These are phyloP conservation scores for Cryptosporidium sp. DNA, from an alignment of 169 alveolate species.

Conservation along the genomic window DNA sequence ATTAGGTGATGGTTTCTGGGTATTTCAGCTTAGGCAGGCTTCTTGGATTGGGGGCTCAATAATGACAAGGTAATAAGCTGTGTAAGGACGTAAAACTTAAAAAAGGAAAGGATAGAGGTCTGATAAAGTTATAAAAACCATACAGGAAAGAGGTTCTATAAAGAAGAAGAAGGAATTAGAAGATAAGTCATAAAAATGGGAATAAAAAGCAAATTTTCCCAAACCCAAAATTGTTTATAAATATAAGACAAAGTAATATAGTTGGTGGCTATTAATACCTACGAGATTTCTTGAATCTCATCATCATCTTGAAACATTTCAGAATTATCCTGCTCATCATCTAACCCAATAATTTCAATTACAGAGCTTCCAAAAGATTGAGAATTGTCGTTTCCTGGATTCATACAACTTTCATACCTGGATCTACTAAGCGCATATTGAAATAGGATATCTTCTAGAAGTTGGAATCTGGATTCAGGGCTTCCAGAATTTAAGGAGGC, in stretches of 20 bases:
- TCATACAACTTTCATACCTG: slow-evolving; percentile 47
- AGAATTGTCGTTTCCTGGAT: background rate
- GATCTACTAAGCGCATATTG: slow-evolving; percentile 67
- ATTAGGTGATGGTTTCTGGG: too few species aligned
- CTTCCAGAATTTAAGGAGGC: slow-evolving; percentile 47
- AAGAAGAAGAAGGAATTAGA: background rate
- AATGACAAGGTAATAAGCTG: background rate
- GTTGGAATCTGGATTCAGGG: slow-evolving; percentile 54
- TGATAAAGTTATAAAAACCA: background rate
- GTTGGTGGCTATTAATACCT: background rate
- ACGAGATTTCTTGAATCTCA: slow-evolving; percentile 10
- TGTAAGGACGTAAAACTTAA: too few species aligned
- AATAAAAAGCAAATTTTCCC: background rate
- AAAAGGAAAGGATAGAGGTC: background rate
- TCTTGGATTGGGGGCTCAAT: too few species aligned
- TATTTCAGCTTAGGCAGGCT: too few species aligned
- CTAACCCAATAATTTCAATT: slow-evolving; percentile 18
- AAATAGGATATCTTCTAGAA: slow-evolving; percentile 67
- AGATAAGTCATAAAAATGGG: background rate
- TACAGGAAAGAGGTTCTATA: background rate
- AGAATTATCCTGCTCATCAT: slow-evolving; percentile 26
- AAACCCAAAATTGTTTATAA: background rate
- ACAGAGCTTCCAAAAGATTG: slow-evolving; percentile 13
- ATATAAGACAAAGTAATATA: background rate
- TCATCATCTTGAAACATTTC: slow-evolving; percentile 6